Evolutionary conservation across 768 basidiomycete genomes (phyloP).

Genomic region (Termitomyces sp.): DNA sequence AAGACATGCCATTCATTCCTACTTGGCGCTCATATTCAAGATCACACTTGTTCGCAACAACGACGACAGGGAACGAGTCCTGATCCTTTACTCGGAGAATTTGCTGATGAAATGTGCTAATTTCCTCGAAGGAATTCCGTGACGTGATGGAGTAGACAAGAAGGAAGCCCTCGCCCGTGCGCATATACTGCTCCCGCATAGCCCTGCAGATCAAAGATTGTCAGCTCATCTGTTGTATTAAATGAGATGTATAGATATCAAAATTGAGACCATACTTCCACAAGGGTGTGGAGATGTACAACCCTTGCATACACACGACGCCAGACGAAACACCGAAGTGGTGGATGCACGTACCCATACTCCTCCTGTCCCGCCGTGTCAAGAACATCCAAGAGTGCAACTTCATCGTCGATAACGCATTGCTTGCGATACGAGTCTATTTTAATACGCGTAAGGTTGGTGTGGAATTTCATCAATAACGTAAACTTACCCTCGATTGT

Average conservation of each 20-base stretch:
- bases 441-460: background rate
- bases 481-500: slow-evolving; percentile 76
- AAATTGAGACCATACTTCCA: background rate
- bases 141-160: slow-evolving; percentile 99
- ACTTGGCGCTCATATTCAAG: slow-evolving; percentile 95
- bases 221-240: background rate
- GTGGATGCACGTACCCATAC: slow-evolving; percentile 68
- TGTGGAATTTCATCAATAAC: background rate
- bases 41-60: slow-evolving; percentile 98
- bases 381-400: slow-evolving; percentile 93
- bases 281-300: background rate
- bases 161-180: slow-evolving; percentile 95
- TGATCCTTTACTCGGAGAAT: slow-evolving; percentile 96
- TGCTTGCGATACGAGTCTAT: slow-evolving; percentile 96
- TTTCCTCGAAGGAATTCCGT: slow-evolving; percentile 95
- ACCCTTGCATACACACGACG: background rate
- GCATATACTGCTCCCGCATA: slow-evolving; percentile 99
- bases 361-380: slow-evolving; percentile 99
- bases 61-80: slow-evolving; percentile 91
- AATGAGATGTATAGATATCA: background rate
- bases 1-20: slow-evolving; percentile 73
- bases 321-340: slow-evolving; percentile 1
- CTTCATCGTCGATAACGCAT: slow-evolving; percentile 96
- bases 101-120: slow-evolving; percentile 92
- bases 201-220: slow-evolving; percentile 45